Evolutionary conservation across 2,329 filamentous ascomycete species (phyloP), one percentile per base, ranked within the genome.

Genomic region (Diaporthe sp.): DNA sequence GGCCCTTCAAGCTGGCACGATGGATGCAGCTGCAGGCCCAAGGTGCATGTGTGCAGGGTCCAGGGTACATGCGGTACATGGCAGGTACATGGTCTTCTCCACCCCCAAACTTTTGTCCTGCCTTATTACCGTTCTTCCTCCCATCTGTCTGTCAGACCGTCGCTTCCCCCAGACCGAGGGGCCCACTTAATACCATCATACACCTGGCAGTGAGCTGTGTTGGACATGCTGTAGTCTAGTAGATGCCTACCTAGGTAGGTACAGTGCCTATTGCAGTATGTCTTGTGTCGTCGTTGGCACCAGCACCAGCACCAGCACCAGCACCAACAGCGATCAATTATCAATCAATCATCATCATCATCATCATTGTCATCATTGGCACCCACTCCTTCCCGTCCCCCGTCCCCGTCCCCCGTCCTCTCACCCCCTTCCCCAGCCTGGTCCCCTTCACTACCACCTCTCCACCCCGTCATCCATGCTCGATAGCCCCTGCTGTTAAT

Each of bases 131-230:
- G 39, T 44, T 20, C n/a, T 63, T 61, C 58, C 25, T 63, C 13
- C 57, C 13, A 15, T 28, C 51, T 28, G 53, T 42, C 57, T 6
- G 57, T 61, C 61, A 49, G 61, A 51, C 44, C 44, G 63, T 37
- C 44, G 28, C 47, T 68, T 68, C 65, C 65, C 65, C 65, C 65
- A 68, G 65, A 53, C 65, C 65, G 47, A 68, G 65, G 47, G 17
- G 31, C 7, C 65, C 60, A 42, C 31, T 34, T 37, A 39, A 68
- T 51, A 37, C 25, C 31, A 51, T 34, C 63, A 53, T 53, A 61
- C 22, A 15, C 25, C 42, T 44, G 17, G 47, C 17, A 49, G 44
- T 22, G 44, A 47, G 44, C 20, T 47, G 17, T 47, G 44, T 6
- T 6, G 44, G 20, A 47, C 17, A 22, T 47, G 12, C 42, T 47